phyloP scores from a whole-genome alignment of 2,329 filamentous ascomycete species.

The Phialophora tarda region DNA sequence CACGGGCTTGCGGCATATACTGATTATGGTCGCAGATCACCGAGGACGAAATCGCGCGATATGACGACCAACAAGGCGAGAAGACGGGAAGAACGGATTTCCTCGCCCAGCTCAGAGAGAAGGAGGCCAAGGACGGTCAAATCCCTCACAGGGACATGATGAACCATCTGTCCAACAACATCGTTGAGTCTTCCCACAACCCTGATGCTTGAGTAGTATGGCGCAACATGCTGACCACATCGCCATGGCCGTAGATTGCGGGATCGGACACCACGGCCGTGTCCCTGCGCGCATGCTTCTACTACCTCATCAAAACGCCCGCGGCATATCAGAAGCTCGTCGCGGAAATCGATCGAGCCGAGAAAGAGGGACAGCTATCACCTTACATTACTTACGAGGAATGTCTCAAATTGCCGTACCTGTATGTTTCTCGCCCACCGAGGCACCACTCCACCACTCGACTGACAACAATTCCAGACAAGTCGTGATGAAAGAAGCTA shows the following conservation, averaged over 20 bases:
- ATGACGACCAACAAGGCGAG: conserved; percentile 20
- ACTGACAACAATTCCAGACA: conserved; percentile 4
- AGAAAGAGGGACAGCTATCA: conserved; percentile 19
- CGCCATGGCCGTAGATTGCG: conserved; percentile 48
- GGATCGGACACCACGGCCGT: conserved; percentile 81
- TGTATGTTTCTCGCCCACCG: conserved; percentile 6
- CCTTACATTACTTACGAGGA: conserved; percentile 22
- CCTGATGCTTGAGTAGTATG: neutral
- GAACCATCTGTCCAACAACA: conserved; percentile 32
- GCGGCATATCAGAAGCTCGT: conserved; percentile 19
- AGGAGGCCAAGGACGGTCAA: conserved; percentile 25
- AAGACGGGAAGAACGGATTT: conserved; percentile 25
- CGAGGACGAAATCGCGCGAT: conserved; percentile 26
- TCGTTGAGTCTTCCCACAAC: conserved; percentile 4
- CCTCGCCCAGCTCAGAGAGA: conserved; percentile 26
- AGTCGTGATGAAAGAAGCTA: conserved; percentile 55
- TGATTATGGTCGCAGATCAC: conserved; percentile 18
- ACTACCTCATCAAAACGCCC: conserved; percentile 71
- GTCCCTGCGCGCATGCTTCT: conserved; percentile 71
- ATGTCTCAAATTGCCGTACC: conserved; percentile 24
- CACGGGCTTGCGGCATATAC: too few relatives aligned
- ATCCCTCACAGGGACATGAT: conserved; percentile 24
- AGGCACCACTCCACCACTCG: neutral
- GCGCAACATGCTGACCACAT: too few relatives aligned
- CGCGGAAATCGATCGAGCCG: conserved; percentile 25